These are phyloP conservation scores for Lophiostoma macrostomum DNA, from an alignment of 495 filamentous ascomycete species.

Conservation along the genomic window DNA sequence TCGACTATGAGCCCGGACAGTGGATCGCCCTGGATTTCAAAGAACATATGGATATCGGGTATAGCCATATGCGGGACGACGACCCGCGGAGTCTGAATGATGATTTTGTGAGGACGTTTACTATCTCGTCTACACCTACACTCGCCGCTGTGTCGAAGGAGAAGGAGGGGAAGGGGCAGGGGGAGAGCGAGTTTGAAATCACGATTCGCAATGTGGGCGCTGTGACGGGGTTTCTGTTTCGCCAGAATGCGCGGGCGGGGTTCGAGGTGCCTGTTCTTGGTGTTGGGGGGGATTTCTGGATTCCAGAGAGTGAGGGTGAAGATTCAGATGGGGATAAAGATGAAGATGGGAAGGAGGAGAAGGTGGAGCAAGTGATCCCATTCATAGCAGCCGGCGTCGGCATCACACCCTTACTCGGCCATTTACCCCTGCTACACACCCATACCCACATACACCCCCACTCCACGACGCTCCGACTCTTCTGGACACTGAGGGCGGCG, in stretches of 20 bases:
- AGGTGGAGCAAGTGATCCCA: slow-evolving; percentile 38
- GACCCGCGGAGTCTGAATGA: slow-evolving; percentile 77
- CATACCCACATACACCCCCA: too few relatives aligned
- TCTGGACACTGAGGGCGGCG: slow-evolving; percentile 61
- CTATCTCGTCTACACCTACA: slow-evolving; percentile 59
- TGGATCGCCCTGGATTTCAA: slow-evolving; percentile 71
- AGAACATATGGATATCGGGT: slow-evolving; percentile 64
- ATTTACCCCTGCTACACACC: too few relatives aligned
- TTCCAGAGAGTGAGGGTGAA: too few relatives aligned
- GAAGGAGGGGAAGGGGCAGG: too few relatives aligned
- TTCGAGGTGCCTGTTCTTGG: slow-evolving; percentile 66
- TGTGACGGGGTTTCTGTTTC: slow-evolving; percentile 63
- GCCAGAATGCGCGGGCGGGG: slow-evolving; percentile 48
- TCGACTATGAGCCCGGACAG: slow-evolving; percentile 65
- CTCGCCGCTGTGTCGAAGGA: slow-evolving; percentile 39
- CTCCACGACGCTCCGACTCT: slow-evolving; percentile 49
- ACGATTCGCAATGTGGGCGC: slow-evolving; percentile 64
- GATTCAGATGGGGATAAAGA: too few relatives aligned
- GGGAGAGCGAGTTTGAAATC: slow-evolving; percentile 75
- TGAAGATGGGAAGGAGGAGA: too few relatives aligned
- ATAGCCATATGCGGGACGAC: slow-evolving; percentile 75
- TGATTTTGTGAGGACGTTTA: slow-evolving; percentile 79
- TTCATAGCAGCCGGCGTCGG: slow-evolving; percentile 78
- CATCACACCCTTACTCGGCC: slow-evolving; percentile 72
- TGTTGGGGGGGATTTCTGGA: slow-evolving; percentile 65